These are phyloP conservation scores for Neurospora sp. DNA, from an alignment of 495 filamentous ascomycete species.

Conservation along the genomic window DNA sequence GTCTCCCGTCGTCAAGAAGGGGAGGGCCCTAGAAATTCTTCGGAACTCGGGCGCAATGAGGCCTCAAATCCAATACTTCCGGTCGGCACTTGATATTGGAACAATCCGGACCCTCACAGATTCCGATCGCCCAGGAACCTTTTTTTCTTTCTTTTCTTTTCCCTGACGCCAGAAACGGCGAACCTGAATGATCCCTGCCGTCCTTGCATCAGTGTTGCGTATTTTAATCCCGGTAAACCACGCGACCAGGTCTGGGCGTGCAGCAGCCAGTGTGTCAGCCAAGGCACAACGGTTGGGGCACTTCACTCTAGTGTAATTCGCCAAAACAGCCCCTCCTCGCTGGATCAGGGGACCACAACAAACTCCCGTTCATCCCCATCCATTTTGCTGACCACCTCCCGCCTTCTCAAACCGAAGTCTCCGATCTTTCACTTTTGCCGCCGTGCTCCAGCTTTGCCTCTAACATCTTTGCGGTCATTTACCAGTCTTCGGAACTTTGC, in stretches of 20 bases:
- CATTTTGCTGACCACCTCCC: neutral
- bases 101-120: neutral
- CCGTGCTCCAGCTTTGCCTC: neutral
- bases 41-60: neutral
- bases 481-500: neutral
- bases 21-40: neutral
- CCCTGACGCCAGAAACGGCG: neutral
- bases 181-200: conserved; percentile 2
- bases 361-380: neutral
- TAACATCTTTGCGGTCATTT: neutral
- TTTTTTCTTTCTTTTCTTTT: neutral
- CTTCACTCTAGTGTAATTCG: neutral
- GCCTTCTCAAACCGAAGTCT: neutral
- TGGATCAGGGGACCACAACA: neutral
- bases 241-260: conserved; percentile 13
- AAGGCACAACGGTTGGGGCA: neutral
- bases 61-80: neutral
- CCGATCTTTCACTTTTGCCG: neutral
- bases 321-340: neutral
- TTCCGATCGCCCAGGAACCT: neutral
- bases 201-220: conserved; percentile 2
- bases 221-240: conserved; percentile 20
- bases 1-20: neutral
- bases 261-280: conserved; percentile 3
- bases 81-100: neutral